phyloP scores from a whole-genome alignment of 805 yeast genomes.

The Komagataella phaffii region DNA sequence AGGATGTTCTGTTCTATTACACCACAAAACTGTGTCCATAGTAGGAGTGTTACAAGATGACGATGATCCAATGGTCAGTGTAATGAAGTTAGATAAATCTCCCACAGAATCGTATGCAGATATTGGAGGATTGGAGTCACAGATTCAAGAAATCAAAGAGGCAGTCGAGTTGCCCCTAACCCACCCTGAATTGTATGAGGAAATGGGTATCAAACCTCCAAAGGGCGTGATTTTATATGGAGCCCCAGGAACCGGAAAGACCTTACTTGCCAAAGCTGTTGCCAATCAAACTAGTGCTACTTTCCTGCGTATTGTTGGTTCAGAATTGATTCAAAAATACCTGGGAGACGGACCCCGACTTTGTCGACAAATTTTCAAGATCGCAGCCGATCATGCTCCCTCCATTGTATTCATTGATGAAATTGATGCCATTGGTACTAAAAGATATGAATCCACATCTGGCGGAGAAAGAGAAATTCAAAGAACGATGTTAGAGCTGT shows the following conservation, averaged over 20 bases:
- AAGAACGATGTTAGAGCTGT: conserved; percentile 92
- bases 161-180: conserved; percentile 92
- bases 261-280: conserved; percentile 91
- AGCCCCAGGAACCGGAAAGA: conserved; percentile 97
- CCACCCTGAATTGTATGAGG: conserved; percentile 94
- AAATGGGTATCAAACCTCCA: conserved; percentile 98
- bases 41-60: conserved; percentile 99
- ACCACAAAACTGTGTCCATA: conserved; percentile 88
- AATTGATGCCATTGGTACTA: conserved; percentile 98
- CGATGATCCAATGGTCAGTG: conserved; percentile 94
- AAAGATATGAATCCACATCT: conserved; percentile 81
- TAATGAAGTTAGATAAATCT: conserved; percentile 95
- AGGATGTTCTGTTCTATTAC: conserved; percentile 89
- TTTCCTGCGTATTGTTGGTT: conserved; percentile 90
- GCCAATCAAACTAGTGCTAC: conserved; percentile 97
- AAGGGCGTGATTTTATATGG: conserved; percentile 96
- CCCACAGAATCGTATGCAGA: conserved; percentile 96
- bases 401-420: conserved; percentile 98
- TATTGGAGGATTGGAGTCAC: conserved; percentile 91
- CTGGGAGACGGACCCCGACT: conserved; percentile 96
- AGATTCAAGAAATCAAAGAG: conserved; percentile 96
- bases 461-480: conserved; percentile 98
- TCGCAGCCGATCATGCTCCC: conserved; percentile 95
- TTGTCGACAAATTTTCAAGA: conserved; percentile 87
- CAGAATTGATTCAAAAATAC: conserved; percentile 92